Evolutionary conservation across 116 monocot species (phyloP), one percentile per base, ranked within the genome.

Genomic region (Phalaenopsis hybrid): DNA sequence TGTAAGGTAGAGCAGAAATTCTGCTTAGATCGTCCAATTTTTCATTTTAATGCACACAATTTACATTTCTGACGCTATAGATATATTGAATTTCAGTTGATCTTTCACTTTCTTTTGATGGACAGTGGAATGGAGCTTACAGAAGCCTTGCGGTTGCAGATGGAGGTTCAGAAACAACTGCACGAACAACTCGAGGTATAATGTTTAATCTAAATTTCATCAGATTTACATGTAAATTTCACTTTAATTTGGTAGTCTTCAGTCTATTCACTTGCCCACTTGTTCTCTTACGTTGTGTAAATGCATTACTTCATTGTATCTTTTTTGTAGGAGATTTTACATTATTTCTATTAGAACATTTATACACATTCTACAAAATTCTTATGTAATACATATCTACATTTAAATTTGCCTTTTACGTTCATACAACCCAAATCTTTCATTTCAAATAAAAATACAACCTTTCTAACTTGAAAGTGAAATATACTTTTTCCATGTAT

Each of bases 111-210:
- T 69, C 41, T 77, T 70, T 73, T 37, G 72, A 7, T 67, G 67
- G 23, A 45, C 63, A 85, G 83, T 41, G 81, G 83, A n/a, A 83
- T 80, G 11, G 83, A 81, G 31, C 45, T 83, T 55, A 83, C 69
- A 81, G 88, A 86, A 81, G 88, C 86, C 61, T 69, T 88, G 72
- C 82, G 81, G 18, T 78, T 85, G 28, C 88, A 88, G 83, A 86
- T 88, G 83, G 88, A 83, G 65, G 83, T 88, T 78, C 88, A 88
- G 88, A 88, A 88, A 81, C 83, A 74, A 44, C 88, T 88, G 55
- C 86, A 88, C 49, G 81, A 88, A 83, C 88, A 88, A 74, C 86
- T 88, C 76, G 88, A 88, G 88, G 88, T 88, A 74, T 20, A 25
- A 3, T 65, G 21, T 9, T 25, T 23, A 65, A 25, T 37, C 61